These are phyloP conservation scores for Anastatica hierochuntica DNA, from an alignment of 345 rosid species.

Conservation along the genomic window DNA sequence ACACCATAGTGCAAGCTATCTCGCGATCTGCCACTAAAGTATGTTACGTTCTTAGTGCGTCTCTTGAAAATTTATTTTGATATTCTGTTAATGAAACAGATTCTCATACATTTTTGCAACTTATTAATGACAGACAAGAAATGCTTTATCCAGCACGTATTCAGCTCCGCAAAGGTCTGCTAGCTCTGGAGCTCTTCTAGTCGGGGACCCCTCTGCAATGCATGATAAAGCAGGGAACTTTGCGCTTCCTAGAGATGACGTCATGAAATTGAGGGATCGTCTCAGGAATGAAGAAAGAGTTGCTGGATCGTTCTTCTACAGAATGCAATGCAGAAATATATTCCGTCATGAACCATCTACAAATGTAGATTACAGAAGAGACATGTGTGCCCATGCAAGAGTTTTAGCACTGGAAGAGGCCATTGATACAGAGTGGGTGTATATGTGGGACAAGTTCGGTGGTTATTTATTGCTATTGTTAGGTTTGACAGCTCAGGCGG, in stretches of 20 bases:
- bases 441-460: slow-evolving; percentile 99
- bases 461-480: slow-evolving; percentile 90
- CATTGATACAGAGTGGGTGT: slow-evolving; percentile 99
- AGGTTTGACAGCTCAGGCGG: slow-evolving; percentile 98
- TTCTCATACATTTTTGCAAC: slow-evolving; percentile 3
- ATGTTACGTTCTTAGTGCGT: slow-evolving; percentile 16
- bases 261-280: slow-evolving; percentile 92
- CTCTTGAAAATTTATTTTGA: not conserved
- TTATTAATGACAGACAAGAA: slow-evolving; percentile 66
- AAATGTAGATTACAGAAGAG: slow-evolving; percentile 78
- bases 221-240: slow-evolving; percentile 95
- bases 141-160: slow-evolving; percentile 96
- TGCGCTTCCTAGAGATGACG: slow-evolving; percentile 99
- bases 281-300: slow-evolving; percentile 87
- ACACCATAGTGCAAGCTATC: slow-evolving; percentile 93
- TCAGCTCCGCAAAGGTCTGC: slow-evolving; percentile 99
- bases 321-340: slow-evolving; percentile 47
- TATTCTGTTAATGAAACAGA: not conserved
- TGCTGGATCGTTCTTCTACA: slow-evolving; percentile 62
- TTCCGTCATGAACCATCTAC: slow-evolving; percentile 49
- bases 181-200: slow-evolving; percentile 95
- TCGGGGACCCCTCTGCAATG: slow-evolving; percentile 89
- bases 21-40: slow-evolving; percentile 98
- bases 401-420: slow-evolving; percentile 98
- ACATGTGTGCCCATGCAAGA: slow-evolving; percentile 98